phyloP scores from a whole-genome alignment of 768 basidiomycete species.

The Phlebiopsis gigantea region DNA sequence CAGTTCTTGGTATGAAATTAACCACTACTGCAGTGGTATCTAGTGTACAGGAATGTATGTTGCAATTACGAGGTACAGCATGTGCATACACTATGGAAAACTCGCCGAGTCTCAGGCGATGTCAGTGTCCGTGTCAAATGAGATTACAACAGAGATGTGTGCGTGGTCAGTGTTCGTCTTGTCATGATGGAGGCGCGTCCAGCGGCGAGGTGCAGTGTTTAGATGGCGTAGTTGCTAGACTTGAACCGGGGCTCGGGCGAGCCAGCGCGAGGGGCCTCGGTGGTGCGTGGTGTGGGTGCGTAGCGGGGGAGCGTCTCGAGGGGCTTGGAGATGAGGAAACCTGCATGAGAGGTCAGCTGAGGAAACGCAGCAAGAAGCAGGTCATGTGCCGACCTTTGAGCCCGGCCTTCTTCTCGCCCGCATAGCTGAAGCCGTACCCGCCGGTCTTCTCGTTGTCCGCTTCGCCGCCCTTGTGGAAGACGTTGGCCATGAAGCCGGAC shows the following conservation, averaged over 20 bases:
- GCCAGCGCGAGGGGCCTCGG: slow-evolving; percentile 16
- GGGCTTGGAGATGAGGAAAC: slow-evolving; percentile 54
- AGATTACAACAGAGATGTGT: neutral
- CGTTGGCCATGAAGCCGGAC: slow-evolving; percentile 15
- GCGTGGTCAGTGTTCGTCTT: neutral
- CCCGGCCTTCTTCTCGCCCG: slow-evolving; percentile 74
- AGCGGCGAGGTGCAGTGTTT: no score
- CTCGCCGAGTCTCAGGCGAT: neutral
- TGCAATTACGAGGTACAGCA: neutral
- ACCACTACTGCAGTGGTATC: neutral
- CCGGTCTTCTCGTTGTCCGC: slow-evolving; percentile 25
- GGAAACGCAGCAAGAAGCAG: slow-evolving; percentile 13
- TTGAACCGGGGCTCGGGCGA: slow-evolving; percentile 26
- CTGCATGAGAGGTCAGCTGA: slow-evolving; percentile 24
- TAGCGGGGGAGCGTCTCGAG: slow-evolving; percentile 53
- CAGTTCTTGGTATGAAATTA: neutral
- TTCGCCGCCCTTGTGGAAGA: slow-evolving; percentile 23
- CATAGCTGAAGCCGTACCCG: slow-evolving; percentile 74
- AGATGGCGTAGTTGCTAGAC: slow-evolving; percentile 27
- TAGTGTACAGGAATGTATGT: neutral
- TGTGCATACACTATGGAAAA: neutral
- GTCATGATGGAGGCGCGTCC: neutral
- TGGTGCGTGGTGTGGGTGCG: slow-evolving; percentile 28
- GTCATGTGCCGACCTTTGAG: slow-evolving; percentile 42
- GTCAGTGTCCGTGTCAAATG: neutral